Base-by-base conservation (phyloP, 345 rosid species). In the Dipteronia sinensis region DNA sequence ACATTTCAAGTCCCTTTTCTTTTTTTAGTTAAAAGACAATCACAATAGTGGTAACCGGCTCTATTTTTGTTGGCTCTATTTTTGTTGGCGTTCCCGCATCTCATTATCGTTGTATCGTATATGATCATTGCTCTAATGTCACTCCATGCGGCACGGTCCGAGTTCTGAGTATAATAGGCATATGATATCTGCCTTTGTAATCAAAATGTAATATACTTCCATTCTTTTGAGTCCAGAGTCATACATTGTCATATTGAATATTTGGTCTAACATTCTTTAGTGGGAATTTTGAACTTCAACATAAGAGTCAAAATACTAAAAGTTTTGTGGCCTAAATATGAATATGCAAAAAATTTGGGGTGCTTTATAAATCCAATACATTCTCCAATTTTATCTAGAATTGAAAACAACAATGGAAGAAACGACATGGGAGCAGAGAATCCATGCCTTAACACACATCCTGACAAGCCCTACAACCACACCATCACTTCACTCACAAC, bases 401-500 rank as follows among this genome's bases (percentile, higher is more conserved):
- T 49, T 49, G 55, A 42, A 42, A 42, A 11, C 19, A 11, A 47
- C 12, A 29, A 82, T 82, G 89, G 86, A 82, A 69, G 84, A 76
- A 29, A 46, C 86, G 12, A 73, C 86, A 55, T 79, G 86, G 86
- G 84, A 86, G 76, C 87, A 86, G 61, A 85, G 55, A 68, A 83
- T 82, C 53, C 82, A 82, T 12, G 87, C 88, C 74, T 38, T 88
- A 73, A 88, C 92, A 73, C 91, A 90, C 85, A 31, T 90, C 85
- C 78, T 90, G 44, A 90, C 87, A 29, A 79, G 82, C 73, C 94
- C 90, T 44, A 77, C 89, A 70, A 82, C 83, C 71, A 10, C 85
- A 20, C 90, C 90, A 0, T 59, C 86, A 1, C 88, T 87, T 75
- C 76, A 89, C 78, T 89, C 94, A 44, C 92, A 89, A 34, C 74